A percentile compares a stretch with the other conserved stretches of the same genome.
phyloP scores from a whole-genome alignment of 2,329 filamentous ascomycete genomes.

The Juglanconis oblonga region DNA sequence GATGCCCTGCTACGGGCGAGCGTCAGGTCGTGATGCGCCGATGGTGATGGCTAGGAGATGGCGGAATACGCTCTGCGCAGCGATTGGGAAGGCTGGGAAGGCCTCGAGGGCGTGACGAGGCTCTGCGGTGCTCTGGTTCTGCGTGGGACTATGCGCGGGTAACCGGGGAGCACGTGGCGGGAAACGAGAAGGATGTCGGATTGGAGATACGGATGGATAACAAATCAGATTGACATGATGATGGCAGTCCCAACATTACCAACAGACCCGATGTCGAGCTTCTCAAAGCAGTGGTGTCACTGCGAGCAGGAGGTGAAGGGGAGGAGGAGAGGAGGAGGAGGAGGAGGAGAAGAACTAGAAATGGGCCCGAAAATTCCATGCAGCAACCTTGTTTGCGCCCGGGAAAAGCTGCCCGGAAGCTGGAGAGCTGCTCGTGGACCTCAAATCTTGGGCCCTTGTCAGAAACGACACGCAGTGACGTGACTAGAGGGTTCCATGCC shows the following conservation, averaged over 20 bases:
- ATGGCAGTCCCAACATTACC: background rate
- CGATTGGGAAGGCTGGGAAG: conserved; percentile 11
- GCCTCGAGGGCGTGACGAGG: conserved; percentile 9
- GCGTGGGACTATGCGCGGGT: background rate
- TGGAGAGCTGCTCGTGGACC: background rate
- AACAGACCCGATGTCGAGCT: background rate
- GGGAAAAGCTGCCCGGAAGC: background rate
- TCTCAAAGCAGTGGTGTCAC: background rate
- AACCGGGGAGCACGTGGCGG: background rate
- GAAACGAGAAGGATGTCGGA: background rate
- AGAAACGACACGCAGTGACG: background rate
- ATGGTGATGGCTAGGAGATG: too few species aligned
- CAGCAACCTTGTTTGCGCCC: background rate
- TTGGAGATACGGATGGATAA: background rate
- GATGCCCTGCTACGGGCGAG: too few species aligned
- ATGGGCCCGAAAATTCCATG: background rate
- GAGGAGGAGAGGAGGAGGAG: background rate
- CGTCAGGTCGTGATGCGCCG: too few species aligned
- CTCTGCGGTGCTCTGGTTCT: background rate
- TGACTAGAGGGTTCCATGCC: background rate
- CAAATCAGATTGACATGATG: background rate
- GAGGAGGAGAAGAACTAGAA: background rate
- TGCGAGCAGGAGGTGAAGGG: background rate
- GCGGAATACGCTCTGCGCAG: too few species aligned
- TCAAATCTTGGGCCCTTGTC: too few species aligned